Conservation (phyloP, 257 asterid species). For the Scutellaria baicalensis region DNA sequence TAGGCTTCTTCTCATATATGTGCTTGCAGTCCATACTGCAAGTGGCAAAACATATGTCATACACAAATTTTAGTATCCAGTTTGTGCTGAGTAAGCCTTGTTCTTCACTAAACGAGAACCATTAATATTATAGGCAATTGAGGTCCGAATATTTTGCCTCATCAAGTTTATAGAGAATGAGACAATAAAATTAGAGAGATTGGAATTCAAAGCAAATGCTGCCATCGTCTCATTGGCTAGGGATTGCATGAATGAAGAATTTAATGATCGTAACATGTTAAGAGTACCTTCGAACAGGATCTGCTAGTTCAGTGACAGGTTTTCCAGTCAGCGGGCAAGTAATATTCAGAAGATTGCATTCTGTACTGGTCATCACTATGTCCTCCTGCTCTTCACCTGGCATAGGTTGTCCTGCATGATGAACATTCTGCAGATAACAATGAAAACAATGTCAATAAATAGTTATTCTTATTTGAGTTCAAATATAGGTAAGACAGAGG, state of each 20-base stretch:
- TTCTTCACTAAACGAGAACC: background rate
- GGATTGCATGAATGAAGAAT: background rate
- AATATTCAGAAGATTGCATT: conserved; percentile 52
- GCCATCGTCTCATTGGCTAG: background rate
- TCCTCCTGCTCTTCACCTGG: conserved; percentile 99
- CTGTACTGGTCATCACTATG: conserved; percentile 80
- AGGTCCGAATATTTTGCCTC: background rate
- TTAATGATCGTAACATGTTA: background rate
- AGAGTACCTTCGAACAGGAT: conserved; percentile 79
- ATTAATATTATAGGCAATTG: background rate
- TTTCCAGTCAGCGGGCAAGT: conserved; percentile 79
- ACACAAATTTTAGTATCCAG: background rate
- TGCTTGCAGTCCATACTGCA: conserved; percentile 92
- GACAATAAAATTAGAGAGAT: background rate
- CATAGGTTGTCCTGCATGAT: conserved; percentile 85
- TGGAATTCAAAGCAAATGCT: background rate
- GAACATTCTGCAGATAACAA: conserved; percentile 67
- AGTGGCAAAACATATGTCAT: background rate
- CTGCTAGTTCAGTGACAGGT: conserved; percentile 66
- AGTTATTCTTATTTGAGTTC: background rate
- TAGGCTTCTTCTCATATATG: conserved; percentile 58
- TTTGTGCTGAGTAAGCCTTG: background rate
- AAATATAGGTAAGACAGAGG: background rate
- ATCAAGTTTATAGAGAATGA: background rate
- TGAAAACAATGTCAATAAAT: background rate